Conservation (phyloP, 106 monocot species). For the Dioscorea alata region DNA sequence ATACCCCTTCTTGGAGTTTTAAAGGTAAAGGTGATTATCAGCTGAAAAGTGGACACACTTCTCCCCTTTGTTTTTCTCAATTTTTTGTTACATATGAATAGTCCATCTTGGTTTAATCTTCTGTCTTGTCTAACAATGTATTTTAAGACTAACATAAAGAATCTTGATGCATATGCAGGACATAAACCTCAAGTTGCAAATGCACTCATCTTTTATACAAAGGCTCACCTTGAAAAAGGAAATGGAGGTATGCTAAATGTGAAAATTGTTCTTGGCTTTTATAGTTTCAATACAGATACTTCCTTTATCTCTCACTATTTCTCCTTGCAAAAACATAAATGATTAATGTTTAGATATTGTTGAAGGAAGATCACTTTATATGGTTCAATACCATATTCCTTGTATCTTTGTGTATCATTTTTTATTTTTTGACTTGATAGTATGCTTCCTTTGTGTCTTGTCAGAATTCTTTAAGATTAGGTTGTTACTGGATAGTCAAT, state of each 20-base stretch:
- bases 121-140: neutral
- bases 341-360: neutral
- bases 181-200: constrained; percentile 39
- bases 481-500: too few species aligned
- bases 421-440: too few species aligned
- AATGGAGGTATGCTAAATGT: constrained; percentile 50
- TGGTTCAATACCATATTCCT: too few species aligned
- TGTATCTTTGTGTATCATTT: too few species aligned
- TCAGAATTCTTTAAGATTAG: too few species aligned
- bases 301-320: neutral
- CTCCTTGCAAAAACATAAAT: neutral
- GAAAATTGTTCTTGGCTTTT: neutral
- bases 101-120: neutral
- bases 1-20: too few species aligned
- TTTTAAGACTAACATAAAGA: neutral
- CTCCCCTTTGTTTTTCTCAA: neutral
- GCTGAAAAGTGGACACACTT: too few species aligned
- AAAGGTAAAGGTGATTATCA: too few species aligned
- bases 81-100: neutral
- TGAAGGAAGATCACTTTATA: too few species aligned
- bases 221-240: constrained; percentile 71
- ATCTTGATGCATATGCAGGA: constrained; percentile 31
- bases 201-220: constrained; percentile 70
- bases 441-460: too few species aligned
- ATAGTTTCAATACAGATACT: neutral